These are phyloP conservation scores for Rhododendron molle DNA, from an alignment of 148 eudicot genomes.

Conservation along the genomic window DNA sequence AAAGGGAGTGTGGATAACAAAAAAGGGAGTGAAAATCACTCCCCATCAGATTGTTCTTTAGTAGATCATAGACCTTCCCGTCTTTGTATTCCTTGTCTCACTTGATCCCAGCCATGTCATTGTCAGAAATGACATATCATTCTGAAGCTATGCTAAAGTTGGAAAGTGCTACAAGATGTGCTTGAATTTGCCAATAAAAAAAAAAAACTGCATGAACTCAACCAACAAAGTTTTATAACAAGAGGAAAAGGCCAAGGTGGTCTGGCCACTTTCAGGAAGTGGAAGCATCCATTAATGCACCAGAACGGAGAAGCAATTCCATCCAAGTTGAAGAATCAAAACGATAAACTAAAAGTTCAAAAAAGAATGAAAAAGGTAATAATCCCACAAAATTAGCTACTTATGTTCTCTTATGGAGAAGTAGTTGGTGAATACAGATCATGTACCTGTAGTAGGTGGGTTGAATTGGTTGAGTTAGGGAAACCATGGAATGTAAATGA, in stretches of 20 bases:
- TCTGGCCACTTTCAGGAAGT: background rate
- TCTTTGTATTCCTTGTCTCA: background rate
- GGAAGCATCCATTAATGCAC: background rate
- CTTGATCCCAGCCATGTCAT: background rate
- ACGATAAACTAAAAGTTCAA: background rate
- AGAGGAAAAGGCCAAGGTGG: background rate
- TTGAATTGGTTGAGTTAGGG: background rate
- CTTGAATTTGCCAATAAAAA: background rate
- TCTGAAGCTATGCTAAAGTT: background rate
- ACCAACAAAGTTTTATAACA: background rate
- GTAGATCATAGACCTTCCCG: background rate
- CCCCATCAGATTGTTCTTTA: background rate
- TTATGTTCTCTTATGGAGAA: background rate
- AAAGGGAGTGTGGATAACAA: too few species aligned
- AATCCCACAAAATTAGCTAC: background rate
- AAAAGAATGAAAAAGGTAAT: background rate
- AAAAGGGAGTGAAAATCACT: too few species aligned
- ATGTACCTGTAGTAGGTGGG: background rate
- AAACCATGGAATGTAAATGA: background rate
- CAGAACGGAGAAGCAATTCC: background rate
- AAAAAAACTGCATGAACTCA: constrained; percentile 1
- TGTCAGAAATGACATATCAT: background rate
- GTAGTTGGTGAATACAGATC: background rate
- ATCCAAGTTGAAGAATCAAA: background rate
- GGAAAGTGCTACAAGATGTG: background rate